Evolutionary conservation across 768 basidiomycete species (phyloP).

Genomic region (Xerocomellus dryophilus): DNA sequence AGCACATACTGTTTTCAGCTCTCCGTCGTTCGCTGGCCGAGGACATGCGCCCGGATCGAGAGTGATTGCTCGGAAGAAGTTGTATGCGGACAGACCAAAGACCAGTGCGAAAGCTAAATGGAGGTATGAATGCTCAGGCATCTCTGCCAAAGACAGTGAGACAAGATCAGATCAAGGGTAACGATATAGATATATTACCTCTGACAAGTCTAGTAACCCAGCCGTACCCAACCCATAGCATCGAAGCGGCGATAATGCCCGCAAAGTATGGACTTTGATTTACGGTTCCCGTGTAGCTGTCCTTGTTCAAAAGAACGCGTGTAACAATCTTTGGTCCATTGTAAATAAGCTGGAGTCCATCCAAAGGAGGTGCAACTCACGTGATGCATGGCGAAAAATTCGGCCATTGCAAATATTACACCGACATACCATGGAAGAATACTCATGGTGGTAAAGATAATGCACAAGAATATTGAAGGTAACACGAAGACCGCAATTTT

Average conservation of each 20-base stretch:
- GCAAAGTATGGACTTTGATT: conserved; percentile 90
- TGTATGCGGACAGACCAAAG: conserved; percentile 74
- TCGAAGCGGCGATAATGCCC: conserved; percentile 80
- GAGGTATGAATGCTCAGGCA: conserved; percentile 68
- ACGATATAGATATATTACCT: conserved; percentile 46
- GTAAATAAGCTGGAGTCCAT: conserved; percentile 7
- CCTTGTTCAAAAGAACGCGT: conserved; percentile 79
- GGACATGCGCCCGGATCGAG: conserved; percentile 90
- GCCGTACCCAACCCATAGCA: conserved; percentile 82
- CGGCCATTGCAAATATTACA: conserved; percentile 74
- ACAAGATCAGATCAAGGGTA: background rate
- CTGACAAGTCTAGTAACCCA: conserved; percentile 78
- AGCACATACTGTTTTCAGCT: conserved; percentile 74
- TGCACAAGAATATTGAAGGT: conserved; percentile 74
- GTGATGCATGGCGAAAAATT: conserved; percentile 93
- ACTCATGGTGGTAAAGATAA: conserved; percentile 81
- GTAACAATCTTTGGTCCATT: conserved; percentile 62
- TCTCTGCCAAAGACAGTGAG: conserved; percentile 45
- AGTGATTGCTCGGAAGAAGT: conserved; percentile 86
- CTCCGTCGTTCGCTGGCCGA: conserved; percentile 74
- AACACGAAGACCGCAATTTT: conserved; percentile 74
- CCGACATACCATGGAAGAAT: conserved; percentile 90
- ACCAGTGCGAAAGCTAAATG: conserved; percentile 75
- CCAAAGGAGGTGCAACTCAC: conserved; percentile 44
- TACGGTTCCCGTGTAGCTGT: conserved; percentile 78